Conservation (phyloP, 768 basidiomycete genomes). For the Xerocomus spinulosus region DNA sequence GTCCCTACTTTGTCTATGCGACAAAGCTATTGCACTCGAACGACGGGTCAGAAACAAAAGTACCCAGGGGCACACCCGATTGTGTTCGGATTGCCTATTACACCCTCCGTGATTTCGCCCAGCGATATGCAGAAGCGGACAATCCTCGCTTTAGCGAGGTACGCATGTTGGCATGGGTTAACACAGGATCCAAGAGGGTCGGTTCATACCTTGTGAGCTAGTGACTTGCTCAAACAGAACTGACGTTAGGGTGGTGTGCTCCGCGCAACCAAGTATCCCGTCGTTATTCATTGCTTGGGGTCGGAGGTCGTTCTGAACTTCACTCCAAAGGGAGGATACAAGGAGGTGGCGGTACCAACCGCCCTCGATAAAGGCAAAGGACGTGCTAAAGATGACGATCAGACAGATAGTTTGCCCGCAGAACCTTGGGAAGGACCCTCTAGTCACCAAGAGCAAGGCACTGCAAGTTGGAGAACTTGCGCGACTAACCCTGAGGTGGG, state of each 20-base stretch:
- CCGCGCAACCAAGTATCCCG: conserved; percentile 18
- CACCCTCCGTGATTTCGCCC: conserved; percentile 29
- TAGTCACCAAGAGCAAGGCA: background rate
- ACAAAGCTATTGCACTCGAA: conserved; percentile 11
- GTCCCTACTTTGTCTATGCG: conserved; percentile 27
- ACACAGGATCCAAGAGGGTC: conserved; percentile 37
- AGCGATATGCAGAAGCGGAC: conserved; percentile 33
- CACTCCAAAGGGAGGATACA: conserved; percentile 26
- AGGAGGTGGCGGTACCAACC: background rate
- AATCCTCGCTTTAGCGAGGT: conserved; percentile 34
- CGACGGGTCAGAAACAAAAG: conserved; percentile 11
- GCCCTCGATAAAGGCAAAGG: conserved; percentile 12
- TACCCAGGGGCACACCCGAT: conserved; percentile 25
- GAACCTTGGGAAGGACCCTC: background rate
- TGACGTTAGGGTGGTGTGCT: conserved; percentile 21
- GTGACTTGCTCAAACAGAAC: background rate
- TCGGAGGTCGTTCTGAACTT: conserved; percentile 21
- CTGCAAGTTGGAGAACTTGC: no score
- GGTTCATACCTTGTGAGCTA: background rate
- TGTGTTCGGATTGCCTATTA: conserved; percentile 19
- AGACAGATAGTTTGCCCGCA: conserved; percentile 1
- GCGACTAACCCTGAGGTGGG: conserved; percentile 1
- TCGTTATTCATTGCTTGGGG: conserved; percentile 25
- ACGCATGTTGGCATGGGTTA: conserved; percentile 40
- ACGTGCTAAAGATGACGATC: conserved; percentile 6